Conservation (phyloP, 2,329 filamentous ascomycete species). For the Huntiella savannae region DNA sequence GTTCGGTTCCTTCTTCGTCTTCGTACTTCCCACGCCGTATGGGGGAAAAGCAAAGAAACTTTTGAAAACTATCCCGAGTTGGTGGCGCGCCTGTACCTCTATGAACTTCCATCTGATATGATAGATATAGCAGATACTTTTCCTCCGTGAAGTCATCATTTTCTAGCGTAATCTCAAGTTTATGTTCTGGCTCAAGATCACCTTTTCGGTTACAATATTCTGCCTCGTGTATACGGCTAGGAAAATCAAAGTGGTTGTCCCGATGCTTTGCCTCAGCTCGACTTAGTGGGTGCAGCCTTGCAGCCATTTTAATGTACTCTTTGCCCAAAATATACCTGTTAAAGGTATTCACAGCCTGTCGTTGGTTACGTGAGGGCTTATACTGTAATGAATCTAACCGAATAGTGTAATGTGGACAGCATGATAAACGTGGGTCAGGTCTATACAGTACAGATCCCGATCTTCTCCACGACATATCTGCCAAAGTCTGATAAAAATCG, state of each 20-base stretch:
- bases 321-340: slow-evolving; percentile 53
- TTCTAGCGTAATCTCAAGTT: slow-evolving; percentile 51
- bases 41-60: slow-evolving; percentile 58
- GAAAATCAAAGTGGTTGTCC: slow-evolving; percentile 48
- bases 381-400: slow-evolving; percentile 48
- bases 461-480: slow-evolving; percentile 62
- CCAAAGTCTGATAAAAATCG: slow-evolving; percentile 48
- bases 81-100: slow-evolving; percentile 33
- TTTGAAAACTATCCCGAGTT: slow-evolving; percentile 46
- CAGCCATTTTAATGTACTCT: slow-evolving; percentile 42
- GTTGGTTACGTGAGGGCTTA: slow-evolving; percentile 50
- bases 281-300: slow-evolving; percentile 44
- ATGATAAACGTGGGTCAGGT: slow-evolving; percentile 59
- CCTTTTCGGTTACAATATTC: slow-evolving; percentile 36
- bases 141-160: slow-evolving; percentile 52
- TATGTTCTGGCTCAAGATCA: slow-evolving; percentile 46
- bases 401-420: slow-evolving; percentile 82
- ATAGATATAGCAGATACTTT: slow-evolving; percentile 52
- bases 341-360: slow-evolving; percentile 60
- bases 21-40: slow-evolving; percentile 28
- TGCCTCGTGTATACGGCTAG: slow-evolving; percentile 48
- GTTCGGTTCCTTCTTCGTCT: slow-evolving; percentile 29
- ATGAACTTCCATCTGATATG: slow-evolving; percentile 60
- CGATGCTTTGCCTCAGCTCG: slow-evolving; percentile 45
- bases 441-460: slow-evolving; percentile 56